phyloP scores from a whole-genome alignment of 345 rosid genomes.

The Bruguiera gymnorhiza region DNA sequence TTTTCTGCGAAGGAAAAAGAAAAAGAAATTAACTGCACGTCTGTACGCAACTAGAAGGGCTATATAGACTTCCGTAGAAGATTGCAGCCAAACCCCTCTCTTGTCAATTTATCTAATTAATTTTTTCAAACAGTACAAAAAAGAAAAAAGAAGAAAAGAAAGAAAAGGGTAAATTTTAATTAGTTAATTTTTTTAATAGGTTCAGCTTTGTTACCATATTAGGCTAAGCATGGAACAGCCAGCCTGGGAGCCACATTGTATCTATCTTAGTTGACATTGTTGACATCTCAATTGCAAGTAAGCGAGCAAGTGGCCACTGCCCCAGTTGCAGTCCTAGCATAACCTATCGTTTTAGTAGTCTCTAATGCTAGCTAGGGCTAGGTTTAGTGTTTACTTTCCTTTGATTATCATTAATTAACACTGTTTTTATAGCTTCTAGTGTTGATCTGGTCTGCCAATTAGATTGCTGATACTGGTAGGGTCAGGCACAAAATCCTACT shows the following conservation, averaged over 20 bases:
- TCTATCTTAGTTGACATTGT: constrained; percentile 14
- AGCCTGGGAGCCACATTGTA: constrained; percentile 13
- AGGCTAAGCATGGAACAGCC: constrained; percentile 24
- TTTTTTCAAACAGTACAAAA: too few species aligned
- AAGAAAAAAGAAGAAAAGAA: not conserved
- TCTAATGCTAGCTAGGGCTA: constrained; percentile 16
- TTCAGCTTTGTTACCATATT: constrained; percentile 10
- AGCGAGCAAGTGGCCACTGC: constrained; percentile 13
- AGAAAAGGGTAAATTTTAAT: not conserved
- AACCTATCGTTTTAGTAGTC: constrained; percentile 26
- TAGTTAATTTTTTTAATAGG: not conserved
- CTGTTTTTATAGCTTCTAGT: not conserved
- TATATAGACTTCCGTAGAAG: too few species aligned
- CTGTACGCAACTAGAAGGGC: too few species aligned
- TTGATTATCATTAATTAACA: not conserved
- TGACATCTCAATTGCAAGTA: constrained; percentile 11
- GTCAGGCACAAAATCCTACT: not conserved
- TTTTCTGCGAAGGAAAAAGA: too few species aligned
- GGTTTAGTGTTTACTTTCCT: constrained; percentile 21
- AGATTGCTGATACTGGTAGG: not conserved
- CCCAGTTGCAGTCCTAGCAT: constrained; percentile 27
- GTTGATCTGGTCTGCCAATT: not conserved
- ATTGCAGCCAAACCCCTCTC: too few species aligned
- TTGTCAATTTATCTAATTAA: too few species aligned
- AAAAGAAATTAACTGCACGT: too few species aligned